These are phyloP conservation scores for Pseudocercospora fuligena DNA, from an alignment of 2,329 filamentous ascomycete species.

Conservation along the genomic window DNA sequence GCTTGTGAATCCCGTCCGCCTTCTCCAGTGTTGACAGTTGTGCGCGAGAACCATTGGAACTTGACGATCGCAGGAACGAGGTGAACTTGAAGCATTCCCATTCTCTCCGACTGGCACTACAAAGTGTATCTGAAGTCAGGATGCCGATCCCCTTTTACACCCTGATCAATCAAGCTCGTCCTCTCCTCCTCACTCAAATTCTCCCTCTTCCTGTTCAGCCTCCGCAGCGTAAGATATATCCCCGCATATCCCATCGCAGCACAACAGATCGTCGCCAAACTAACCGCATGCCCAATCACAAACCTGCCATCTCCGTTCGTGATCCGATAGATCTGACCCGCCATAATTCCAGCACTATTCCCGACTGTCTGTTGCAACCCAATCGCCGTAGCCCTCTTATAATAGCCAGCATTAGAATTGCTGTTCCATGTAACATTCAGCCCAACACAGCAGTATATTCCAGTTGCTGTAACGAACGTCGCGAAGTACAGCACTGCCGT, in stretches of 20 bases:
- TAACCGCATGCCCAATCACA: conserved; percentile 19
- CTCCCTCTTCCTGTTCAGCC: conserved; percentile 17
- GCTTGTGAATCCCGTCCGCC: neutral
- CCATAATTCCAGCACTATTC: conserved; percentile 74
- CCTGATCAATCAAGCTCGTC: conserved; percentile 11
- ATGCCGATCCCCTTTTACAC: conserved; percentile 18
- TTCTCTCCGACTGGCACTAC: neutral
- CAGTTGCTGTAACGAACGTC: conserved; percentile 2
- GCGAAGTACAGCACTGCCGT: conserved; percentile 27
- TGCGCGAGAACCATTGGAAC: neutral
- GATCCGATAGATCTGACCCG: conserved; percentile 47
- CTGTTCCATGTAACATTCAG: conserved; percentile 48
- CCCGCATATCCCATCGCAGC: conserved; percentile 15
- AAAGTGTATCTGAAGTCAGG: conserved; percentile 20
- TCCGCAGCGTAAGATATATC: conserved; percentile 10
- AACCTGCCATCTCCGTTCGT: conserved; percentile 14
- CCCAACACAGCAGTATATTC: conserved; percentile 9
- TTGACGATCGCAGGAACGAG: no score
- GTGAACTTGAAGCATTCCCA: no score
- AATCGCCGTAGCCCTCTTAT: conserved; percentile 73
- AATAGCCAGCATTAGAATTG: conserved; percentile 72
- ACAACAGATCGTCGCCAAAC: conserved; percentile 11
- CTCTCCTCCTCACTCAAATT: conserved; percentile 11
- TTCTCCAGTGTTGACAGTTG: neutral
- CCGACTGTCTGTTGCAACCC: conserved; percentile 72